phyloP scores from a whole-genome alignment of 2,329 filamentous ascomycete genomes.

The Aspergillus nomiae region DNA sequence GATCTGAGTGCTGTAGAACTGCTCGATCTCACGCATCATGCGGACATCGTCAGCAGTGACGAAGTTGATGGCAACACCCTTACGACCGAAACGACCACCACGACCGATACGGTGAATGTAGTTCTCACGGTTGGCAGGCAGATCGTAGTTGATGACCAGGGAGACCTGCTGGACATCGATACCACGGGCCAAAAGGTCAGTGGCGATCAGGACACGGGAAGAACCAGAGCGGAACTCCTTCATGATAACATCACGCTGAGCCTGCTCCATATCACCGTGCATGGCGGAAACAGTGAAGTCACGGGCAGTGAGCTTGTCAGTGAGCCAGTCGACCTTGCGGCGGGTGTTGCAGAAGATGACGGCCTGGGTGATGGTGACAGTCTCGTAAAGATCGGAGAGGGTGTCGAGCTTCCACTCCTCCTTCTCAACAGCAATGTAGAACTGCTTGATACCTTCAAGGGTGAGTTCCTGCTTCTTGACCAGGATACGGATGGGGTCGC shows the following conservation, averaged over 20 bases:
- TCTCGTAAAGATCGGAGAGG: slow-evolving; percentile 98
- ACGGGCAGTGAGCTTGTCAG: slow-evolving; percentile 96
- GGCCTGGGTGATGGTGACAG: slow-evolving; percentile 97
- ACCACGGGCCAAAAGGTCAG: slow-evolving; percentile 96
- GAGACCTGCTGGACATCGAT: slow-evolving; percentile 99
- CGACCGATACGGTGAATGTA: slow-evolving; percentile 99
- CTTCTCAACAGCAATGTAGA: slow-evolving; percentile 99
- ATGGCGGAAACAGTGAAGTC: slow-evolving; percentile 99
- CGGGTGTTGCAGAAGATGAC: slow-evolving; percentile 99
- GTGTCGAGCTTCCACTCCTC: slow-evolving; percentile 99
- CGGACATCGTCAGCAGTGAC: slow-evolving; percentile 98
- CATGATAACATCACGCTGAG: slow-evolving; percentile 98
- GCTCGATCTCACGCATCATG: slow-evolving; percentile 99
- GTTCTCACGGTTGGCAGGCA: slow-evolving; percentile 98
- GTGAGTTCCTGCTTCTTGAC: slow-evolving; percentile 99
- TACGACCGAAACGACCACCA: slow-evolving; percentile 98
- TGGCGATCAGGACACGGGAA: slow-evolving; percentile 97
- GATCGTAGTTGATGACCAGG: slow-evolving; percentile 99
- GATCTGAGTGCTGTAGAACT: slow-evolving; percentile 99
- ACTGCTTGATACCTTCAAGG: slow-evolving; percentile 99
- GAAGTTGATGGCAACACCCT: slow-evolving; percentile 99
- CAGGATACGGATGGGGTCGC: slow-evolving; percentile 95
- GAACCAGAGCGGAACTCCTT: slow-evolving; percentile 99
- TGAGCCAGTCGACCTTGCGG: slow-evolving; percentile 99
- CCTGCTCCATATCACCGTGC: slow-evolving; percentile 99